phyloP scores from a whole-genome alignment of 2,329 filamentous ascomycete genomes.

The Lachnellula hyalina region DNA sequence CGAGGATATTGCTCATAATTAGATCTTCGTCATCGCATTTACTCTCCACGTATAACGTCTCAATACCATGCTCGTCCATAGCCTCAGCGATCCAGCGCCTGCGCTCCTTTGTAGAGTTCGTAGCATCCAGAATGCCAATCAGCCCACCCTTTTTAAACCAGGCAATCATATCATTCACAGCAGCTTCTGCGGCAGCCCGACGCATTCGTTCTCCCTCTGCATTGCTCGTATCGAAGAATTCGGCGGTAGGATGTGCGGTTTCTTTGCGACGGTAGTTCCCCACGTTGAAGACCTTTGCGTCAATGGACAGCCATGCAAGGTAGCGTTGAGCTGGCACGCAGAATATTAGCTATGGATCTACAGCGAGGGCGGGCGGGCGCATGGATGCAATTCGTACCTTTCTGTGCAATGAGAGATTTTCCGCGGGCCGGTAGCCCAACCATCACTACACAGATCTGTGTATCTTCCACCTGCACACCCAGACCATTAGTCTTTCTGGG shows the following conservation, averaged over 20 bases:
- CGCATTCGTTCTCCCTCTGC: slow-evolving; percentile 85
- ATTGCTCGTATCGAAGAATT: slow-evolving; percentile 93
- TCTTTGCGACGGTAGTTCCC: slow-evolving; percentile 88
- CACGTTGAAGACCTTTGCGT: slow-evolving; percentile 93
- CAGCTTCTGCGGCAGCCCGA: slow-evolving; percentile 82
- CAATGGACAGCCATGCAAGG: slow-evolving; percentile 92
- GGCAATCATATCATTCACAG: slow-evolving; percentile 85
- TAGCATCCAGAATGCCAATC: slow-evolving; percentile 92
- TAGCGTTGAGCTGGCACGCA: slow-evolving; percentile 73
- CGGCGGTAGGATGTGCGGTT: slow-evolving; percentile 83
- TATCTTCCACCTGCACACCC: slow-evolving; percentile 87
- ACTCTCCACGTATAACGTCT: slow-evolving; percentile 93
- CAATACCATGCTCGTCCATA: slow-evolving; percentile 71
- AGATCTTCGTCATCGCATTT: slow-evolving; percentile 94
- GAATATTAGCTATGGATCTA: slow-evolving; percentile 7
- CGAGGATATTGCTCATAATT: slow-evolving; percentile 97
- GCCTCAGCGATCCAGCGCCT: slow-evolving; percentile 84
- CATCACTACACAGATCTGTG: slow-evolving; percentile 97
- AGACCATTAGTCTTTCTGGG: slow-evolving; percentile 51
- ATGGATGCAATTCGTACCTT: slow-evolving; percentile 54
- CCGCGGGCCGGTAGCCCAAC: slow-evolving; percentile 91
- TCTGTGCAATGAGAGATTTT: slow-evolving; percentile 96
- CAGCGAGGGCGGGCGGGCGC: slow-evolving; percentile 1
- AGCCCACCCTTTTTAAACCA: slow-evolving; percentile 83
- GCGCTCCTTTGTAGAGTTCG: slow-evolving; percentile 87